A percentile compares a stretch with the other conserved stretches of the same genome.
phyloP scores from a whole-genome alignment of 345 rosid genomes.

The Excoecaria cochinchinensis region DNA sequence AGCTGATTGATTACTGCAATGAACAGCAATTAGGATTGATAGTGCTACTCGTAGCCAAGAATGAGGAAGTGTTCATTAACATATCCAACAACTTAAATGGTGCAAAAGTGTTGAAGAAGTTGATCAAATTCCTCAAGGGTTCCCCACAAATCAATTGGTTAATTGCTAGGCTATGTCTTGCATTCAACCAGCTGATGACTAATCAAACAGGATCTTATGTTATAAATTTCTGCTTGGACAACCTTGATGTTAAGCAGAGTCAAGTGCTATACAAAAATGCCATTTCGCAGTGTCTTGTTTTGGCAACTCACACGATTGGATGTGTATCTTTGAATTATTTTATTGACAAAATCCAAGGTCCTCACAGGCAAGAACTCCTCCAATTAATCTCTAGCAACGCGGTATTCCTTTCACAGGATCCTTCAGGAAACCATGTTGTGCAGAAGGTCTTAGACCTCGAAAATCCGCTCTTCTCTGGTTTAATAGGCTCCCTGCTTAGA shows the following conservation, averaged over 20 bases:
- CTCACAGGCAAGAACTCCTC: constrained; percentile 8
- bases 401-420: constrained; percentile 20
- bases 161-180: neutral
- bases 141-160: neutral
- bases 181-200: constrained; percentile 11
- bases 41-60: neutral
- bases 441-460: constrained; percentile 26
- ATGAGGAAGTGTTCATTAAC: neutral
- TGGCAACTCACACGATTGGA: constrained; percentile 25
- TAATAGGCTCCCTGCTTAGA: constrained; percentile 11
- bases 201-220: constrained; percentile 11
- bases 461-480: constrained; percentile 1
- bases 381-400: constrained; percentile 1
- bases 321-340: constrained; percentile 16
- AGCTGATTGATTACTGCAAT: constrained; percentile 25
- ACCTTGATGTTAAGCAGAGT: neutral
- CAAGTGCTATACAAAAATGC: constrained; percentile 13
- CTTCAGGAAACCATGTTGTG: constrained; percentile 29
- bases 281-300: constrained; percentile 8
- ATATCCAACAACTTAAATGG: constrained; percentile 2
- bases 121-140: constrained; percentile 15
- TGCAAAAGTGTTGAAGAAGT: constrained; percentile 17
- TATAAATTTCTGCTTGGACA: constrained; percentile 13
- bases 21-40: neutral
- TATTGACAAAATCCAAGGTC: constrained; percentile 23